Conservation (phyloP, 768 basidiomycete species). For the Boletus speciosus region DNA sequence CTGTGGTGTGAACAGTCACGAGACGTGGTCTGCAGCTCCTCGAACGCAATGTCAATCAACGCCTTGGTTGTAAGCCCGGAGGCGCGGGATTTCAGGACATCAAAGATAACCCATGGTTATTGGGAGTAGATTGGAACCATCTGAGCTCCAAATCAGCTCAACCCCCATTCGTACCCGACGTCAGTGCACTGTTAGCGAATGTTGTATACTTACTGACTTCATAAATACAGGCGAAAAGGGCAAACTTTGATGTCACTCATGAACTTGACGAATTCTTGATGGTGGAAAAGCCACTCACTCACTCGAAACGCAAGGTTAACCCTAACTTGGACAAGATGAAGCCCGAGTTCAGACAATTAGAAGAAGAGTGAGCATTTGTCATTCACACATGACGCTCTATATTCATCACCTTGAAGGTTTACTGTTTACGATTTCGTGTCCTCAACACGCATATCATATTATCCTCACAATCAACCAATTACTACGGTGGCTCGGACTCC, state of each 20-base stretch:
- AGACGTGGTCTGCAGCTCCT: constrained; percentile 55
- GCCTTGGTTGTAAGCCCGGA: constrained; percentile 76
- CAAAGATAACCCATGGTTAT: constrained; percentile 82
- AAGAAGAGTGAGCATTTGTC: constrained; percentile 70
- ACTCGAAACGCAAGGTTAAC: constrained; percentile 87
- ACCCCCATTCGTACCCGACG: constrained; percentile 90
- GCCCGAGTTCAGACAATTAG: constrained; percentile 86
- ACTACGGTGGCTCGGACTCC: constrained; percentile 28
- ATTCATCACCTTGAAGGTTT: constrained; percentile 53
- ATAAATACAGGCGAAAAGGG: constrained; percentile 72
- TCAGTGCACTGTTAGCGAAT: constrained; percentile 42
- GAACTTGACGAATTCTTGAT: constrained; percentile 96
- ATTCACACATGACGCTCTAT: background rate
- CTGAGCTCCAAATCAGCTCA: constrained; percentile 66
- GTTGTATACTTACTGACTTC: background rate
- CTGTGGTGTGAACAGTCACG: constrained; percentile 7
- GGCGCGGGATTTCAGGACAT: constrained; percentile 75
- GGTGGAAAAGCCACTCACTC: constrained; percentile 97
- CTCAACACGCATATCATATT: constrained; percentile 77
- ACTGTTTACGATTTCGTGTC: constrained; percentile 81
- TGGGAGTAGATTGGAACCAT: constrained; percentile 72
- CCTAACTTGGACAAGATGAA: constrained; percentile 84
- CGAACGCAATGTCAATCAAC: constrained; percentile 72
- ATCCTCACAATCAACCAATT: constrained; percentile 76
- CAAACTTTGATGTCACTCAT: constrained; percentile 98